Evolutionary conservation across 2,329 filamentous ascomycete species (phyloP).

Genomic region (Aspergillus tamarii): DNA sequence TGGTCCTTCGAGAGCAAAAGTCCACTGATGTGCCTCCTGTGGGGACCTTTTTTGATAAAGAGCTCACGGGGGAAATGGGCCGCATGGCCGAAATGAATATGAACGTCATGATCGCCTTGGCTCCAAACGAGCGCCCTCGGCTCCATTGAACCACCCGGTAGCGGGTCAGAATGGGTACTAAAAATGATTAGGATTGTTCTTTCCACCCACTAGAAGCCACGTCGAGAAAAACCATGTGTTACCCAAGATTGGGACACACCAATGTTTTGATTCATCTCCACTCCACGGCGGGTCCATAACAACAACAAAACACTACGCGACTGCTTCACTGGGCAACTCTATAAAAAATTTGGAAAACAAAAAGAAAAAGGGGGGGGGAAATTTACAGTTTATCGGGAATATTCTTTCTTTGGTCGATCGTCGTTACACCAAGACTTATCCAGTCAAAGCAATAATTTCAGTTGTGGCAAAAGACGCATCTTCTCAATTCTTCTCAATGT

Average conservation of each 20-base stretch:
- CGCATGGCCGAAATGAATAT: constrained; percentile 28
- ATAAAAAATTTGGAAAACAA: constrained; percentile 1
- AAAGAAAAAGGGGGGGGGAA: constrained; percentile 2
- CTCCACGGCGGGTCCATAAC: constrained; percentile 6
- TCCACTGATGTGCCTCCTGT: constrained; percentile 24
- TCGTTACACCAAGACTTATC: neutral
- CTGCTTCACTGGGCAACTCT: neutral
- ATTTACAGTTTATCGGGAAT: neutral
- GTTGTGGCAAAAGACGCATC: neutral
- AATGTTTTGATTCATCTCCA: constrained; percentile 7
- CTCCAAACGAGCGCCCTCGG: constrained; percentile 21
- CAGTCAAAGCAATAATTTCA: neutral
- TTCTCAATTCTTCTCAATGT: neutral
- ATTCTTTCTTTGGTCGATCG: neutral
- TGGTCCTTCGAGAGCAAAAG: constrained; percentile 15
- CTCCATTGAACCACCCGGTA: constrained; percentile 12
- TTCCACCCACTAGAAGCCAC: constrained; percentile 13
- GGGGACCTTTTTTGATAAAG: constrained; percentile 21
- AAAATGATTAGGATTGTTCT: constrained; percentile 14
- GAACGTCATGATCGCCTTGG: constrained; percentile 22
- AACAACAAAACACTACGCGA: neutral
- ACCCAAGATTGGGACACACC: constrained; percentile 19
- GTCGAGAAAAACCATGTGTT: constrained; percentile 19
- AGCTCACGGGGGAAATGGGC: constrained; percentile 24
- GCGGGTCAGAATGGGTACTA: constrained; percentile 5